phyloP scores from a whole-genome alignment of 75 land plant species.

The Pinus taeda region DNA sequence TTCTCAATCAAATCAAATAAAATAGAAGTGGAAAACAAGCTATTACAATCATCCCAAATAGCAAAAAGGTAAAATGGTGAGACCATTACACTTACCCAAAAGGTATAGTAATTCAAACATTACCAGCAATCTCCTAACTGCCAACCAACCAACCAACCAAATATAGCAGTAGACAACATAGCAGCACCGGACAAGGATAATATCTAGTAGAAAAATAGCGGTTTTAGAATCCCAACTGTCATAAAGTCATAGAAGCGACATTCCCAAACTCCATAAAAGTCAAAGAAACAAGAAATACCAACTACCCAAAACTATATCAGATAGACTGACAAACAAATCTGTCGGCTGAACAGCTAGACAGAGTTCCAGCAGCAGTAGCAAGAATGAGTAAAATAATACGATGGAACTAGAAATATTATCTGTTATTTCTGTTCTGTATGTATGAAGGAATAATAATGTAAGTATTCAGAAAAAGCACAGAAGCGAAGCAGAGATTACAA shows the following conservation, averaged over 20 bases:
- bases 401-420: neutral
- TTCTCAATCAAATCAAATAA: too few species aligned
- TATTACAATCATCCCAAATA: neutral
- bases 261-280: neutral
- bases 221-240: conserved; percentile 1
- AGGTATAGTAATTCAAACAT: neutral
- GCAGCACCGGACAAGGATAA: neutral
- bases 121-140: neutral
- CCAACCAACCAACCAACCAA: neutral
- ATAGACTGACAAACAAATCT: conserved; percentile 5
- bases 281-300: neutral
- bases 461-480: neutral
- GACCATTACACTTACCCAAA: neutral
- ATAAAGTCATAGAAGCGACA: neutral
- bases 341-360: neutral
- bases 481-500: neutral
- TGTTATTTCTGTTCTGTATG: too few species aligned
- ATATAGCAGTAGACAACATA: neutral
- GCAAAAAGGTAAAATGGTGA: neutral
- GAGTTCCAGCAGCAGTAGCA: neutral
- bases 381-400: neutral
- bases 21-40: neutral
- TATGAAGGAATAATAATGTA: neutral
- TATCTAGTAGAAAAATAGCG: neutral
- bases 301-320: neutral